Conservation (phyloP, 495 filamentous ascomycete species). For the Daldinia loculata region DNA sequence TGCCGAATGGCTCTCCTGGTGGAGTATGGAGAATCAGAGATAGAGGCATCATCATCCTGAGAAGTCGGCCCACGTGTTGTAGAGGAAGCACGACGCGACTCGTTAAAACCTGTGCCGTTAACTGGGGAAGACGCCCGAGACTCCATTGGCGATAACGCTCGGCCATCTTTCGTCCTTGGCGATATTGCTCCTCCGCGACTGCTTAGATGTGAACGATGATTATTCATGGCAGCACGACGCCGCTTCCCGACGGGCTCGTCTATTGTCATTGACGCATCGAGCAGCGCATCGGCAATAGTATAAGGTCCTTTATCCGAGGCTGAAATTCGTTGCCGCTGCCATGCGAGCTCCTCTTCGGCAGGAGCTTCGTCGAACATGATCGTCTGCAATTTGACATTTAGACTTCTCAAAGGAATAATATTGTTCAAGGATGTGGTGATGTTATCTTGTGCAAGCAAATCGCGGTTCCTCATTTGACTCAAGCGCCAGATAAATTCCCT, state of each 20-base stretch:
- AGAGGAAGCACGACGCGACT: constrained; percentile 45
- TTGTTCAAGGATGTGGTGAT: constrained; percentile 65
- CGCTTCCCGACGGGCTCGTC: constrained; percentile 70
- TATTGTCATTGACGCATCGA: constrained; percentile 91
- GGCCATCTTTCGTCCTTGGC: constrained; percentile 48
- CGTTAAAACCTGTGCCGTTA: constrained; percentile 39
- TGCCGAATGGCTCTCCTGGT: constrained; percentile 58
- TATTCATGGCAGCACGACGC: constrained; percentile 63
- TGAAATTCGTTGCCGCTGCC: constrained; percentile 37
- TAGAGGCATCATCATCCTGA: constrained; percentile 47
- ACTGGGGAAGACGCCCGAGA: constrained; percentile 36
- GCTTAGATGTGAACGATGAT: constrained; percentile 57
- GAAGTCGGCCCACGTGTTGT: constrained; percentile 37
- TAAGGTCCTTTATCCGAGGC: constrained; percentile 60
- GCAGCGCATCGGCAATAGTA: constrained; percentile 88
- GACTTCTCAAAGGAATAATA: constrained; percentile 72
- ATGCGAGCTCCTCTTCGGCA: constrained; percentile 53
- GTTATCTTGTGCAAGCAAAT: constrained; percentile 51
- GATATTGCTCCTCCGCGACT: constrained; percentile 52
- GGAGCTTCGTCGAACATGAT: constrained; percentile 87
- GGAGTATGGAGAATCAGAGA: constrained; percentile 53
- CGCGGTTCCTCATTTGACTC: constrained; percentile 71
- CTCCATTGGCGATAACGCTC: constrained; percentile 42
- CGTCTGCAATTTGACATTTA: constrained; percentile 82
- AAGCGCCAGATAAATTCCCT: constrained; percentile 93